Evolutionary conservation across 129 eudicot genomes (phyloP).

Genomic region (Artemisia tridentata): DNA sequence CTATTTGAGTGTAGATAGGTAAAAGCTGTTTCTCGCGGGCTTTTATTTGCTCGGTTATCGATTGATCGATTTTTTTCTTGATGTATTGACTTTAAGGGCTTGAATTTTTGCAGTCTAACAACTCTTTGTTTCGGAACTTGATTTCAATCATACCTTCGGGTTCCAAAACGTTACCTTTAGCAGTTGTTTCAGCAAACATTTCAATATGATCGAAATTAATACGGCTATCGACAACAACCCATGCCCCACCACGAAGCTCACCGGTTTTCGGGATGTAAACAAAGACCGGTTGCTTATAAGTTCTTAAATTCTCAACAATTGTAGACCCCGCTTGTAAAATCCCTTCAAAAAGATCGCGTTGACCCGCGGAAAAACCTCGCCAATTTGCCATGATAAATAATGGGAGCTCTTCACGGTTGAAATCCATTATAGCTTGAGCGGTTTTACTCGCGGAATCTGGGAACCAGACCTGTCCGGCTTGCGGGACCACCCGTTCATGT

Average conservation of each 20-base stretch:
- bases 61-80: slow-evolving; percentile 38
- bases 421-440: slow-evolving; percentile 95
- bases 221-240: slow-evolving; percentile 96
- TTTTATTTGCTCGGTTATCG: slow-evolving; percentile 55
- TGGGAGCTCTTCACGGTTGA: slow-evolving; percentile 92
- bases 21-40: slow-evolving; percentile 86
- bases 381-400: slow-evolving; percentile 95
- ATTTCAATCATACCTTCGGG: slow-evolving; percentile 97
- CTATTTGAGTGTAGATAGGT: slow-evolving; percentile 92
- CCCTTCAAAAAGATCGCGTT: slow-evolving; percentile 96
- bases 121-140: slow-evolving; percentile 69
- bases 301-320: slow-evolving; percentile 90
- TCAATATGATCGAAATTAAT: slow-evolving; percentile 88
- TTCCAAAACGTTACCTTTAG: slow-evolving; percentile 92
- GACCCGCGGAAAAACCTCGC: slow-evolving; percentile 99
- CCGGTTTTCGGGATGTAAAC: slow-evolving; percentile 91
- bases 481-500: slow-evolving; percentile 93
- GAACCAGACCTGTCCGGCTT: slow-evolving; percentile 99
- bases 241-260: slow-evolving; percentile 98
- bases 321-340: slow-evolving; percentile 97
- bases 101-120: slow-evolving; percentile 64
- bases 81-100: slow-evolving; percentile 51
- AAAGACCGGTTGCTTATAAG: slow-evolving; percentile 85
- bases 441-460: slow-evolving; percentile 96
- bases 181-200: slow-evolving; percentile 92